These are phyloP conservation scores for Arthrinium puccinioides DNA, from an alignment of 2,329 filamentous ascomycete species.

Conservation along the genomic window DNA sequence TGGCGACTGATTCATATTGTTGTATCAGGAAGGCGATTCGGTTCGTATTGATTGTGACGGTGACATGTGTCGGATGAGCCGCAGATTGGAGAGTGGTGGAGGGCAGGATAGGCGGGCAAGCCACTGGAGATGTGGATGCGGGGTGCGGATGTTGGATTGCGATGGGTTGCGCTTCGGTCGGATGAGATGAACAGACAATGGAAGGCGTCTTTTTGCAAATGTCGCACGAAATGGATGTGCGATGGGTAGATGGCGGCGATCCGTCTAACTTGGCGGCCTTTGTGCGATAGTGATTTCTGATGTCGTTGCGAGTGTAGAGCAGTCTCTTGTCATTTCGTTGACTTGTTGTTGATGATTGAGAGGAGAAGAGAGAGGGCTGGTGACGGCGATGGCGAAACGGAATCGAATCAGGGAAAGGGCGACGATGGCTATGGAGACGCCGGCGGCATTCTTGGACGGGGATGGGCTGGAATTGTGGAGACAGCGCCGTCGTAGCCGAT, in stretches of 20 bases:
- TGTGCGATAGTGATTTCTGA: constrained; percentile 6
- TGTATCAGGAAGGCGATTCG: constrained; percentile 15
- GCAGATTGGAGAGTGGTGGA: neutral
- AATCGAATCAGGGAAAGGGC: constrained; percentile 3
- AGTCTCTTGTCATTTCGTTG: constrained; percentile 5
- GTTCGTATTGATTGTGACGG: constrained; percentile 5
- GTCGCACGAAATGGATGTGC: too few species aligned
- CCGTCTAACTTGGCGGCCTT: constrained; percentile 11
- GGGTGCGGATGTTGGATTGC: too few species aligned
- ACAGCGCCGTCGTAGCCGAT: neutral
- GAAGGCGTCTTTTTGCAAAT: too few species aligned
- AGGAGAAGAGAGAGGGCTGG: constrained; percentile 8
- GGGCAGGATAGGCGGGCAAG: neutral
- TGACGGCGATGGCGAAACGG: neutral
- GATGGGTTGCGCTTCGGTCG: too few species aligned
- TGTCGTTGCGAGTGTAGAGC: constrained; percentile 1
- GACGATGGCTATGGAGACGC: neutral
- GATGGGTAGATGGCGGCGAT: too few species aligned
- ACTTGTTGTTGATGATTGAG: constrained; percentile 16
- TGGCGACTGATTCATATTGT: constrained; percentile 21
- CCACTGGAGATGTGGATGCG: constrained; percentile 1
- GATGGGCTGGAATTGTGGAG: neutral
- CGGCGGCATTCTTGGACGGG: neutral
- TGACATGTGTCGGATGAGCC: constrained; percentile 1
- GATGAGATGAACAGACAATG: too few species aligned